Evolutionary conservation across 2,329 filamentous ascomycete genomes (phyloP).

Genomic region (Hymenoscyphus infarciens): DNA sequence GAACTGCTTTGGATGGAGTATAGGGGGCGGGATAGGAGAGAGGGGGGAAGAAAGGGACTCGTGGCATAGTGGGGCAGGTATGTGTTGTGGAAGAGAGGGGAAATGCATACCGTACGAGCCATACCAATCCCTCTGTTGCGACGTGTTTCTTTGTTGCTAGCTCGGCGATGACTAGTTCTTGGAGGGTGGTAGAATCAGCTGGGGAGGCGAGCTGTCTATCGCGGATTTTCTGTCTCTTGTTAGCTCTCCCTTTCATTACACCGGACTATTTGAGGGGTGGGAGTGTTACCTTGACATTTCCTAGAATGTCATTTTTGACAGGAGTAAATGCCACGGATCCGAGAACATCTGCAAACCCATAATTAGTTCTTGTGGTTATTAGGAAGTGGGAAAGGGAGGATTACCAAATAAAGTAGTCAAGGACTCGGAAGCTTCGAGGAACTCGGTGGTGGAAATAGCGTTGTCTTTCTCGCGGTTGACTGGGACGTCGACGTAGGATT

Average conservation of each 20-base stretch:
- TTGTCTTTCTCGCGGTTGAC: constrained; percentile 70
- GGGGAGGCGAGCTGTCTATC: constrained; percentile 77
- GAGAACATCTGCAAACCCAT: constrained; percentile 49
- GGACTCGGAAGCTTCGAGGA: constrained; percentile 86
- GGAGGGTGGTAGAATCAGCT: constrained; percentile 74
- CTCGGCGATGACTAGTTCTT: constrained; percentile 82
- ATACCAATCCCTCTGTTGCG: constrained; percentile 85
- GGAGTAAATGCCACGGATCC: constrained; percentile 76
- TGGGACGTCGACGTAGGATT: constrained; percentile 79
- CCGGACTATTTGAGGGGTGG: constrained; percentile 1
- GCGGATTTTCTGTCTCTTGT: constrained; percentile 70
- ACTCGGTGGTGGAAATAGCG: constrained; percentile 77
- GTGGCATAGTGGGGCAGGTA: constrained; percentile 4
- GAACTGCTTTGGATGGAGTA: neutral
- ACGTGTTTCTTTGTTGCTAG: constrained; percentile 84
- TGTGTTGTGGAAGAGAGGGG: constrained; percentile 5
- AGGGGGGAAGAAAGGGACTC: neutral
- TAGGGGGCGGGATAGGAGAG: constrained; percentile 3
- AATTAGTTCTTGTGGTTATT: neutral
- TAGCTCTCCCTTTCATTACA: constrained; percentile 3
- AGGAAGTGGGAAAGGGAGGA: neutral
- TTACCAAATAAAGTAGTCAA: constrained; percentile 83
- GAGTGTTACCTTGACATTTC: constrained; percentile 77
- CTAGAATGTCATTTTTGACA: constrained; percentile 86
- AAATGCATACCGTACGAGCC: constrained; percentile 72